These are phyloP conservation scores for Schwanniomyces sp. DNA, from an alignment of 805 yeast genomes.

Conservation along the genomic window DNA sequence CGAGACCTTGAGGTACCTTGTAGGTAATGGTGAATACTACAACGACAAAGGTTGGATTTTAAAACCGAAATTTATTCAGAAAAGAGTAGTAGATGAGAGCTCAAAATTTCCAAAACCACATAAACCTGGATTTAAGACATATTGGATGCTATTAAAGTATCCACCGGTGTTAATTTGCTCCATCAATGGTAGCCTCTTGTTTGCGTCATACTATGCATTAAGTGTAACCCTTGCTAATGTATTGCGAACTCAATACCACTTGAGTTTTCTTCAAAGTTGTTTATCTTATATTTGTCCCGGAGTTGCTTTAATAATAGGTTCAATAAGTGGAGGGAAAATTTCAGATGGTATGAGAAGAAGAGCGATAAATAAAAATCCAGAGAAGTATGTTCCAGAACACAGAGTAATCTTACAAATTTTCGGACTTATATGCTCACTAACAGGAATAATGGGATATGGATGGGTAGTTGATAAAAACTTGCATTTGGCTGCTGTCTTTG, in stretches of 20 bases:
- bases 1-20: constrained; percentile 38
- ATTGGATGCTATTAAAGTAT: constrained; percentile 35
- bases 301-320: constrained; percentile 46
- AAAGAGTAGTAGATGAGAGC: constrained; percentile 16
- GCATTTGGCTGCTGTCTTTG: constrained; percentile 39
- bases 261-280: constrained; percentile 34
- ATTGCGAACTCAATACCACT: constrained; percentile 37
- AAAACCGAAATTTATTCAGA: constrained; percentile 26
- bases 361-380: constrained; percentile 22
- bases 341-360: constrained; percentile 39
- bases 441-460: constrained; percentile 52
- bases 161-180: constrained; percentile 49
- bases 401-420: constrained; percentile 44
- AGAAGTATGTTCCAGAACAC: constrained; percentile 45
- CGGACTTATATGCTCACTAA: constrained; percentile 43
- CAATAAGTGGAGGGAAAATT: constrained; percentile 47
- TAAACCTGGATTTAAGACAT: constrained; percentile 39
- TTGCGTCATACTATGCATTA: constrained; percentile 55
- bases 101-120: constrained; percentile 45
- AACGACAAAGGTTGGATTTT: constrained; percentile 19
- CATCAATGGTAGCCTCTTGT: constrained; percentile 47
- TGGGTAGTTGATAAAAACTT: constrained; percentile 46
- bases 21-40: constrained; percentile 33
- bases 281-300: constrained; percentile 57
- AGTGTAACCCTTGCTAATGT: constrained; percentile 48